Evolutionary conservation across 805 yeast genomes (phyloP), one percentile per base, ranked within the genome.

Genomic region (Sugiyamaella lignohabitans): DNA sequence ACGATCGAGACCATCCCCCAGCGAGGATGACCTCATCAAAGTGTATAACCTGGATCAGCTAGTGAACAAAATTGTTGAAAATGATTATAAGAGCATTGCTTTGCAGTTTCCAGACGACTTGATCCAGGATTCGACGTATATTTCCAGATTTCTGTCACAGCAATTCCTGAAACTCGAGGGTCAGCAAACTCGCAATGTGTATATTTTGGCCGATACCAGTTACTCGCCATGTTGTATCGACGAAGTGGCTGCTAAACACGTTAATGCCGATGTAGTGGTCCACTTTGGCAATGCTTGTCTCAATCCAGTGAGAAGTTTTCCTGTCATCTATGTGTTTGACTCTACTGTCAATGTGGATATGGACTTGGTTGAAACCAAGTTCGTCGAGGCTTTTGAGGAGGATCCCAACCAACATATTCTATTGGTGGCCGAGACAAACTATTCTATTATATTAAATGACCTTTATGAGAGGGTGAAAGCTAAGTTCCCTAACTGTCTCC

Each of bases 261-360:
- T 91, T 14, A 61, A 69, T 4, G 88, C 93, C 4, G 96, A 91
- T 53, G 66, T 84, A 3, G 87, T 93, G 23, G 79, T 89, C 1
- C 98, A 93, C 65, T 87, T 89, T 64, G 98, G 98, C 2, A 95
- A 87, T 60, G 91, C 98, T 0, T 93, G 98, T 64, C 65, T 93
- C 59, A 88, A 84, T 55, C 84, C 88, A 0, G 80, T 87, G 4
- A 79, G 77, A 39, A 77, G 78, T 38, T 61, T 87, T n/a, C 80
- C 84, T 0, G 86, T 88, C 0, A 78, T 82, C 0, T 91, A 87
- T 59, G 82, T 87, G 0, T 80, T 89, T 62, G 95, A 96, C 1
- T 73, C 69, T 49, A 86, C 89, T 1, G 63, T 62, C 4, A 38
- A 17, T 6, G 52, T 85, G 20, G 76, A 84, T 47, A 11, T 70